A percentile compares a stretch with the other conserved stretches of the same genome.
phyloP scores from a whole-genome alignment of 441 rosid genomes.

The Gossypium davidsonii region DNA sequence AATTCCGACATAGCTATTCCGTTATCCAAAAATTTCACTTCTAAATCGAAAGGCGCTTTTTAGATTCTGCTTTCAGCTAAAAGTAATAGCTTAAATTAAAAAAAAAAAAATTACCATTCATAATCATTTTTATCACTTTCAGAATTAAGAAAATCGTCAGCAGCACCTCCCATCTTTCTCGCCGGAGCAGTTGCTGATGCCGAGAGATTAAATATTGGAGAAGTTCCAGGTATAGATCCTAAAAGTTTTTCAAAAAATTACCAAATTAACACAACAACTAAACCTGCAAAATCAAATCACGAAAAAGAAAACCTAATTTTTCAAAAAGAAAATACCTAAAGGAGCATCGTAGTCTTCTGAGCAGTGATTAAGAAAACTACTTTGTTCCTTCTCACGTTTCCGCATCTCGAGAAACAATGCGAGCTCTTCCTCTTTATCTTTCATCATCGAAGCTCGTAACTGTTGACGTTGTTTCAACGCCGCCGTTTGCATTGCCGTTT shows the following conservation, averaged over 20 bases:
- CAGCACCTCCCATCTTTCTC: constrained; percentile 57
- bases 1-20: background rate
- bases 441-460: constrained; percentile 62
- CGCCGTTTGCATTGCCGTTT: constrained; percentile 55
- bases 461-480: constrained; percentile 65
- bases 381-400: constrained; percentile 80
- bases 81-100: background rate
- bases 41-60: background rate
- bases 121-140: constrained; percentile 90
- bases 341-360: constrained; percentile 63
- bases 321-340: constrained; percentile 36
- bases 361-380: constrained; percentile 48
- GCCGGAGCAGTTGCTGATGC: constrained; percentile 32
- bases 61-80: background rate
- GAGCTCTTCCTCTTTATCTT: constrained; percentile 87
- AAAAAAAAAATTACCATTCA: constrained; percentile 55
- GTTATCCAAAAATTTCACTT: background rate
- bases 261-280: constrained; percentile 14
- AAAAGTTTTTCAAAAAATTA: constrained; percentile 23
- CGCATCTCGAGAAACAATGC: constrained; percentile 89
- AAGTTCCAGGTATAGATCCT: constrained; percentile 79
- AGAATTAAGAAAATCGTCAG: constrained; percentile 87
- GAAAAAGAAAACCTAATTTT: background rate
- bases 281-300: background rate
- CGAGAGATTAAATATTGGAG: constrained; percentile 69